phyloP scores from a whole-genome alignment of 345 rosid genomes.

The Moringa oleifera region DNA sequence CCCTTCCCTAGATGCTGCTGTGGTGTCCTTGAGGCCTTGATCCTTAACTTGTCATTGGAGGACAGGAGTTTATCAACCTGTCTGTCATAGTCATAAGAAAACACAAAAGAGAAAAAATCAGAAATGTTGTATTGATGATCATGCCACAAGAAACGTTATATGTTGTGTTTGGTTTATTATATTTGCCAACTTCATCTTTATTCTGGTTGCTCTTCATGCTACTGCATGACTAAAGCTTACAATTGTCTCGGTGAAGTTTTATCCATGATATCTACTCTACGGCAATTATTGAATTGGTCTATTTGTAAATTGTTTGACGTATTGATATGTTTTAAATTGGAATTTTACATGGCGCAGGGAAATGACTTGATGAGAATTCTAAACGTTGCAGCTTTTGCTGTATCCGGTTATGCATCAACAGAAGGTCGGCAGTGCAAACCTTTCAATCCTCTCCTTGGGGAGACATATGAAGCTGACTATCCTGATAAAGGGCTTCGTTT shows the following conservation, averaged over 20 bases:
- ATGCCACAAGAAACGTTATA: too few relatives aligned
- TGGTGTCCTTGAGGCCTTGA: neutral
- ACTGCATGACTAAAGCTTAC: conserved; percentile 1
- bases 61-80: neutral
- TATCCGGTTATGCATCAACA: conserved; percentile 97
- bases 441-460: conserved; percentile 96
- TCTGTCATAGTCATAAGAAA: neutral
- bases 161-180: neutral
- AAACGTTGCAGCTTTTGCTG: conserved; percentile 95
- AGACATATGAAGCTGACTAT: conserved; percentile 97
- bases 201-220: too few relatives aligned
- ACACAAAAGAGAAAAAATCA: too few relatives aligned
- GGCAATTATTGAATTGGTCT: neutral
- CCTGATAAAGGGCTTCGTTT: conserved; percentile 97
- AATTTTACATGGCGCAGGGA: conserved; percentile 52
- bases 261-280: neutral
- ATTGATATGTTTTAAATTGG: neutral
- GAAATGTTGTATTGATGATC: too few relatives aligned
- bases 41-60: too few relatives aligned
- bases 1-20: neutral
- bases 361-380: conserved; percentile 92
- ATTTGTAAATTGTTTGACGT: conserved; percentile 10
- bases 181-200: neutral
- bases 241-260: neutral
- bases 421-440: conserved; percentile 99